phyloP scores from a whole-genome alignment of 2,329 filamentous ascomycete species.

The Coleophoma cylindrospora region DNA sequence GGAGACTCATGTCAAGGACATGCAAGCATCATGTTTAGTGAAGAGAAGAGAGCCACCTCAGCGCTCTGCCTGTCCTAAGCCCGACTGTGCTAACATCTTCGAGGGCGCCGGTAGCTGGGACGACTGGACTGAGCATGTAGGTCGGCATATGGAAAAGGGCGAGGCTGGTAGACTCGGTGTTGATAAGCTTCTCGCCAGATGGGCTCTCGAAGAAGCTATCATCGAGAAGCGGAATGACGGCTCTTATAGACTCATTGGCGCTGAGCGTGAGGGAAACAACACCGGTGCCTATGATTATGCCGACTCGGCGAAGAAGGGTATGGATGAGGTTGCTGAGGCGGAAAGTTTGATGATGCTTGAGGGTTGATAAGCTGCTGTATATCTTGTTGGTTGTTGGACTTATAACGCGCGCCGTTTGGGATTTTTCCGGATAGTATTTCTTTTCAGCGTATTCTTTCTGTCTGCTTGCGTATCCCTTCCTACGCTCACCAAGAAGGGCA shows the following conservation, averaged over 20 bases:
- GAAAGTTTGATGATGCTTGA: constrained; percentile 22
- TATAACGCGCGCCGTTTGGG: no score
- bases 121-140: constrained; percentile 87
- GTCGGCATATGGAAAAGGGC: constrained; percentile 78
- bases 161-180: constrained; percentile 53
- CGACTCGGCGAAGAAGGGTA: constrained; percentile 23
- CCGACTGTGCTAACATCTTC: constrained; percentile 68
- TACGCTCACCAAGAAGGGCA: no score
- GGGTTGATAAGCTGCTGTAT: constrained; percentile 6
- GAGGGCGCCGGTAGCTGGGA: constrained; percentile 76
- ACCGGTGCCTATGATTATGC: constrained; percentile 28
- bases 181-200: constrained; percentile 51
- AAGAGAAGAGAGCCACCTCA: constrained; percentile 65
- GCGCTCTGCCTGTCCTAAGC: constrained; percentile 63
- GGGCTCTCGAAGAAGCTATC: constrained; percentile 59
- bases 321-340: constrained; percentile 16
- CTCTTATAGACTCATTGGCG: constrained; percentile 49
- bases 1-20: constrained; percentile 61
- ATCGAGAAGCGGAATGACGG: constrained; percentile 53
- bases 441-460: no score
- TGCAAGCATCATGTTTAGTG: constrained; percentile 71
- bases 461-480: no score
- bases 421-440: no score
- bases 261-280: constrained; percentile 27
- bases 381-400: no score